These are phyloP conservation scores for Azolla pinnata DNA, from an alignment of 75 land plant species.

Conservation along the genomic window DNA sequence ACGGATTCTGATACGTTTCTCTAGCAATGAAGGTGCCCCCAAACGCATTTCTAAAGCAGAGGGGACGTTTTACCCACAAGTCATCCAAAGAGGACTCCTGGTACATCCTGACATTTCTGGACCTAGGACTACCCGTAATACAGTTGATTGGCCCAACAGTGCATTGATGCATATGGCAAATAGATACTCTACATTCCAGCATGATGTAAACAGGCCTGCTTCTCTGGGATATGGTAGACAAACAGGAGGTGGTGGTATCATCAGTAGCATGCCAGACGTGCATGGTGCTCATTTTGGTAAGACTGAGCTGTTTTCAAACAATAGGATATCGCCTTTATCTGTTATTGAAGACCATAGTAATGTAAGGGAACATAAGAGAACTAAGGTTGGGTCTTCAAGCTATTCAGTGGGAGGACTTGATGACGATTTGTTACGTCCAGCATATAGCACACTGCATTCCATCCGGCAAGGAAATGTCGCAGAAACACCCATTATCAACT, in stretches of 20 bases:
- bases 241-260: no score
- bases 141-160: constrained; percentile 15
- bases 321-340: no score
- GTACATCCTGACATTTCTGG: neutral
- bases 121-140: constrained; percentile 3
- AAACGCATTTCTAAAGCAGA: constrained; percentile 17
- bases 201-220: neutral
- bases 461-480: neutral
- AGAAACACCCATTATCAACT: constrained; percentile 5
- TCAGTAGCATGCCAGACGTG: no score
- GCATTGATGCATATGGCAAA: neutral
- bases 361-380: constrained; percentile 7
- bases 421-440: no score
- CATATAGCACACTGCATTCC: neutral
- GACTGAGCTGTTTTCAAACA: no score
- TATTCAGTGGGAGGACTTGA: no score
- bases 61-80: neutral
- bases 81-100: neutral
- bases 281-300: no score
- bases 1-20: constrained; percentile 63
- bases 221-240: neutral
- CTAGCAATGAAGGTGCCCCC: constrained; percentile 54
- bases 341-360: no score
- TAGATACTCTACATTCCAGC: neutral
- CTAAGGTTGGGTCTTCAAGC: neutral